Conservation (phyloP, 306 rosid species). For the Medicago ruthenica region DNA sequence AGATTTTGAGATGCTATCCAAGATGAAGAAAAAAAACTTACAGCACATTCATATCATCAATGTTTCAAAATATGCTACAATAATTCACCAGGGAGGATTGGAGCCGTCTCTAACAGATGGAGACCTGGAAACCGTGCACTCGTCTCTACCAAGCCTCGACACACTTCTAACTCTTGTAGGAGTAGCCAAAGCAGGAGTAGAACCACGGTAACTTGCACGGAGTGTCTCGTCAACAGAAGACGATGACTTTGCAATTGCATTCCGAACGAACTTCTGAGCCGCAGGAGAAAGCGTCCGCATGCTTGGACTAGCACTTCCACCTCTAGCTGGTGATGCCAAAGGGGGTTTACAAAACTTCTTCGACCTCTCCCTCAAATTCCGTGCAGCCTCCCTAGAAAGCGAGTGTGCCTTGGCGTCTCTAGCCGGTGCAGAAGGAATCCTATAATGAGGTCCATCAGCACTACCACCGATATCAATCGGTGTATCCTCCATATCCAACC, state of each 20-base stretch:
- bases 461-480: slow-evolving; percentile 85
- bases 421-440: slow-evolving; percentile 69
- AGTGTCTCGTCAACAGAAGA: slow-evolving; percentile 92
- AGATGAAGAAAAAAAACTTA: background rate
- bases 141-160: slow-evolving; percentile 81
- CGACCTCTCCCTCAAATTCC: slow-evolving; percentile 83
- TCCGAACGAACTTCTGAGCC: slow-evolving; percentile 94
- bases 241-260: slow-evolving; percentile 79
- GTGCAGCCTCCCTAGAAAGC: slow-evolving; percentile 86
- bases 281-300: slow-evolving; percentile 86
- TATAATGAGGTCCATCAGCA: slow-evolving; percentile 90
- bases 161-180: slow-evolving; percentile 82
- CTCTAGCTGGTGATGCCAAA: slow-evolving; percentile 81
- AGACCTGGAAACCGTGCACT: slow-evolving; percentile 73
- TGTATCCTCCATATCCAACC: slow-evolving; percentile 88
- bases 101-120: slow-evolving; percentile 85
- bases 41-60: slow-evolving; percentile 28
- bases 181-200: slow-evolving; percentile 74
- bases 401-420: slow-evolving; percentile 96
- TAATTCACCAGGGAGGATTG: slow-evolving; percentile 78
- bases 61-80: slow-evolving; percentile 38
- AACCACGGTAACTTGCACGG: slow-evolving; percentile 94
- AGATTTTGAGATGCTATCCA: slow-evolving; percentile 28
- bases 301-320: slow-evolving; percentile 92
- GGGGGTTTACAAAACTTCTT: slow-evolving; percentile 91